Evolutionary conservation across 768 basidiomycete genomes (phyloP), one percentile per base, ranked within the genome.

Genomic region (Xerocomus spinulosus): DNA sequence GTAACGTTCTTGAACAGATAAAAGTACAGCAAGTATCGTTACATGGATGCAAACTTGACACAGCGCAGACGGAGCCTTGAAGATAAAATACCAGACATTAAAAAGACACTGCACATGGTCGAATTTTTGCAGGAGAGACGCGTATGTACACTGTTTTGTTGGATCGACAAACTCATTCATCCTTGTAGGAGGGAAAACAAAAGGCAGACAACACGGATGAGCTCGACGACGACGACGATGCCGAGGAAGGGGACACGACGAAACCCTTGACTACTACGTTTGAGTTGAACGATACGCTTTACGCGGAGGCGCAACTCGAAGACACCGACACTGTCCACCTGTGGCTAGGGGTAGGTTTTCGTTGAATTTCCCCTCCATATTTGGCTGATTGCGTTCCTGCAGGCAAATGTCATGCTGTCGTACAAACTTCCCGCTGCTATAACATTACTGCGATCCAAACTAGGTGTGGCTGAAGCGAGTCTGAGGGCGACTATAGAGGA

Each of bases 321-420:
- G 83, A 92, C 51, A 85, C 84, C 0, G 93, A 95, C 46, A 83
- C 84, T 0, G 94, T 98, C 9, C 93, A 83, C 59, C 73, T 99
- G 23, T 99, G 96, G 95, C 82, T 99, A 17, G 95, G 95, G 25
- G 94, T 97, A 70, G 60, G 87, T 70, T 24, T 71, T 32, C 37
- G 20, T 43, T 20, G 9, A 33, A 18, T 20, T 13, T 10, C 7
- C 12, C 23, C 14, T 0, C 17, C 14, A 14, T 38, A 36, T 48
- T 25, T 5, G 5, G 9, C 18, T 44, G 44, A 42, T 32, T 23
- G 9, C 4, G 20, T 42, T 14, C n/a, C 13, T 29, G 9, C 54
- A 98, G 95, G 96, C 96, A 7, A 97, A 97, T 54, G 92, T 94
- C 2, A 97, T 98, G 95, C 74, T 99, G 2, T 89, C 92, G 1